These are phyloP conservation scores for Ogataea degrootiae DNA, from an alignment of 805 yeast species.

Conservation along the genomic window DNA sequence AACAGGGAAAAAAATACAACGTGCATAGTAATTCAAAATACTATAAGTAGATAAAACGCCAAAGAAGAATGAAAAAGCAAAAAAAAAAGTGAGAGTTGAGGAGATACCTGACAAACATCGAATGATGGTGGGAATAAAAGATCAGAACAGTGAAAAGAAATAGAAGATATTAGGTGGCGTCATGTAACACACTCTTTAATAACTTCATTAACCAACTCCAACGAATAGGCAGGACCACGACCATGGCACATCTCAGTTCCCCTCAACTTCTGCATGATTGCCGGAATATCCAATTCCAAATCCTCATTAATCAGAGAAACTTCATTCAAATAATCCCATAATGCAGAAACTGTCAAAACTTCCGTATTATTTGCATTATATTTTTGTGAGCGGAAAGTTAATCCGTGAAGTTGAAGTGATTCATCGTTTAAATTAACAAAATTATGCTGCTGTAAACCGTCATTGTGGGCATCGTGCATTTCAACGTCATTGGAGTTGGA, in stretches of 20 bases:
- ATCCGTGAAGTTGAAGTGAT: constrained; percentile 5
- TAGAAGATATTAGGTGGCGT: too few relatives aligned
- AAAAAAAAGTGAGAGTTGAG: too few relatives aligned
- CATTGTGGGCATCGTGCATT: neutral
- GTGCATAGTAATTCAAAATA: too few relatives aligned
- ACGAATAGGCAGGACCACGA: constrained; percentile 64
- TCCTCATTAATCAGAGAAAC: constrained; percentile 45
- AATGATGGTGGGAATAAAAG: too few relatives aligned
- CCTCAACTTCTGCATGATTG: constrained; percentile 52
- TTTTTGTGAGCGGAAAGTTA: constrained; percentile 3
- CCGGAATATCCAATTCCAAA: constrained; percentile 48
- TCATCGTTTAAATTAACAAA: neutral
- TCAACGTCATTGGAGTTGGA: neutral
- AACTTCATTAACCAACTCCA: constrained; percentile 38
- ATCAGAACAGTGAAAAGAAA: too few relatives aligned
- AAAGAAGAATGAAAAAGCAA: too few relatives aligned
- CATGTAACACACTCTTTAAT: constrained; percentile 14
- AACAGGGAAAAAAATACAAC: too few relatives aligned
- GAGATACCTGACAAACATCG: too few relatives aligned
- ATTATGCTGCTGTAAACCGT: neutral
- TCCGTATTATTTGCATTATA: constrained; percentile 32
- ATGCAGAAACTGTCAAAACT: constrained; percentile 67
- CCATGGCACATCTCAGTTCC: constrained; percentile 80
- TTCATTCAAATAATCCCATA: constrained; percentile 71
- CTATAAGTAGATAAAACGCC: too few relatives aligned